A percentile compares a stretch with the other conserved stretches of the same genome.
These are phyloP conservation scores for Apophysomyces elegans DNA, from an alignment of 371 early-diverging fungal genomes.

Conservation along the genomic window DNA sequence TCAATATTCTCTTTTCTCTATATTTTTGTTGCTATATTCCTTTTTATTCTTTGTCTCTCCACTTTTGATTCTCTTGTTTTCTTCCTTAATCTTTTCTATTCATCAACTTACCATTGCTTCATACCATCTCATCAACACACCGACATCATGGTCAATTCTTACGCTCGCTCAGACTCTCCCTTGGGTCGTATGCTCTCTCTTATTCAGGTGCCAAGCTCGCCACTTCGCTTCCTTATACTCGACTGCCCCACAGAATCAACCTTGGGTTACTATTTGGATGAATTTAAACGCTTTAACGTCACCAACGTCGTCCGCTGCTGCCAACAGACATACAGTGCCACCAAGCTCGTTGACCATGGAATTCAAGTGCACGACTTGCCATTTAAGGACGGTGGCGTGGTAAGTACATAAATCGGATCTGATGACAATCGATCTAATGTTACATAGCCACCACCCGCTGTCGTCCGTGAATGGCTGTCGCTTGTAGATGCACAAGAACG, in stretches of 20 bases:
- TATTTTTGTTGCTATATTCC: background rate
- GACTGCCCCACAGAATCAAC: slow-evolving; percentile 88
- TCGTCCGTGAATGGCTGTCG: slow-evolving; percentile 75
- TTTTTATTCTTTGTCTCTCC: background rate
- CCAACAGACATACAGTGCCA: slow-evolving; percentile 82
- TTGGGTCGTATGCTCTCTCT: slow-evolving; percentile 62
- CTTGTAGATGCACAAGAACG: slow-evolving; percentile 59
- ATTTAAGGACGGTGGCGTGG: slow-evolving; percentile 81
- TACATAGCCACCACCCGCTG: slow-evolving; percentile 64
- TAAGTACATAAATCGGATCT: slow-evolving; percentile 20
- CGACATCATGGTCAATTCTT: slow-evolving; percentile 33
- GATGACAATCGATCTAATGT: background rate
- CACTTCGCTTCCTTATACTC: slow-evolving; percentile 82
- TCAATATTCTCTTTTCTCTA: background rate
- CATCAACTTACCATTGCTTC: background rate
- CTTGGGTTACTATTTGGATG: slow-evolving; percentile 73
- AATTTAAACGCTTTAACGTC: slow-evolving; percentile 74
- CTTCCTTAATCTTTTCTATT: slow-evolving; percentile 11
- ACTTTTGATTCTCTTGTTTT: slow-evolving; percentile 15
- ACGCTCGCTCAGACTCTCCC: slow-evolving; percentile 41
- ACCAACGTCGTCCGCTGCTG: slow-evolving; percentile 89
- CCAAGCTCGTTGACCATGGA: slow-evolving; percentile 53
- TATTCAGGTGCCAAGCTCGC: slow-evolving; percentile 51
- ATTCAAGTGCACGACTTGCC: slow-evolving; percentile 83
- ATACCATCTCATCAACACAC: background rate